Evolutionary conservation across 1,284 basidiomycete genomes (phyloP), one percentile per base, ranked within the genome.

Genomic region (Termitomyces sp.): DNA sequence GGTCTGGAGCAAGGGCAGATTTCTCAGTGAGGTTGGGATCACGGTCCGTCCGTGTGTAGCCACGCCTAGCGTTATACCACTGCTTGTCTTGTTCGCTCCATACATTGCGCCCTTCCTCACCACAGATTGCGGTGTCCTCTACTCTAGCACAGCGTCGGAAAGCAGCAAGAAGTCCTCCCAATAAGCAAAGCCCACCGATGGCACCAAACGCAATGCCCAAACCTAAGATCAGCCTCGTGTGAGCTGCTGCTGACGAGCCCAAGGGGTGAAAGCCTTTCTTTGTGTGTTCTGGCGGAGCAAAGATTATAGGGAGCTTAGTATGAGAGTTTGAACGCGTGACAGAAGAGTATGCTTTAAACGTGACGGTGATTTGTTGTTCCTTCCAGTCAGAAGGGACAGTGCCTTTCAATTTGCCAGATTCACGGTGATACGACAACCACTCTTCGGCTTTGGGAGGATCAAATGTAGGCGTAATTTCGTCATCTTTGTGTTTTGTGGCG

Each of bases 271-370:
- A 57, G 10, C 62, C 66, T 48, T 59, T 61, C 12, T 68, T 70
- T 21, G 58, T 61, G 55, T 67, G 65, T 50, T 70, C 70, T 8
- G 70, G 61, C 17, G 73, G 65, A 2, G 76, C 71, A 26, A 84
- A 71, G 31, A 77, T 75, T 45, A 91, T 70, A 1, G 74, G 68
- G n/a, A 90, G 72, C 44, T 65, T 77, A 1, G 83, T 72, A 62
- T 86, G 83, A 10, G 88, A 92, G 0, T 81, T 86, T 7, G 88
- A 87, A 62, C 86, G 86, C 2, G 85, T 89, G 26, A 76, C 56
- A 45, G 68, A 72, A 40, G 84, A 86, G 66, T 83, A 86, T 1
- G 84, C 82, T 5, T 83, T 82, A 61, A 90, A 86, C 5, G 78
- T 79, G 50, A 84, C 71, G 2, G 69, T 67, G 42, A 84, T 72